Base-by-base conservation (phyloP, 805 yeast genomes). In the Ogataea corticis region DNA sequence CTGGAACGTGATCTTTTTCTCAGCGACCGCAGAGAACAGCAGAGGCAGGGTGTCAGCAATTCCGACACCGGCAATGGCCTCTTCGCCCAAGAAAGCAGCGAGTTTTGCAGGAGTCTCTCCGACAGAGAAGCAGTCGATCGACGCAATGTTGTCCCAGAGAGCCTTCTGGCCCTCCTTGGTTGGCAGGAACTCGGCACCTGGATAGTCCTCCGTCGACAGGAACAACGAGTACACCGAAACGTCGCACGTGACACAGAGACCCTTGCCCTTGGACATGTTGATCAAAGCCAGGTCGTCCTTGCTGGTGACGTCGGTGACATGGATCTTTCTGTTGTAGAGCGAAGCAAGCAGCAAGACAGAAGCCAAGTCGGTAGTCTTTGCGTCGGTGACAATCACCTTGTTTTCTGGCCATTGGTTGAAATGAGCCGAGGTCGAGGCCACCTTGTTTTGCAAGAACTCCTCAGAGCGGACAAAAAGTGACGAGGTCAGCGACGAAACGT, bases 351-450 rank as follows among this genome's bases (percentile, higher is more conserved):
- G 77, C 64, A 92, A 72, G 36, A 91, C 85, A 3, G 96, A 87
- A n/a, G 98, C 98, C 61, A 92, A 75, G 60, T 89, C 92, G 32
- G 97, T 87, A 19, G 92, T 83, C 65, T 80, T 83, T 40, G 98
- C 97, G 68, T 92, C 97, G 33, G 97, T 89, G 52, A 91, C 77
- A 49, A 92, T 85, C 48, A 94, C 92, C 71, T 89, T 90, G 58
- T 68, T 68, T 41, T 76, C 73, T 42, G 96, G 96, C 97, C 97
- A 91, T 29, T 80, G 71, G 51, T 83, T 81, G 59, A 90, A 82
- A 57, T 87, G 95, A 25, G 85, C 75, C 21, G 96, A 80, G 35
- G 89, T 84, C 28, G 85, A 76, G n/a, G 91, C 76, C 36, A 91
- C 87, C 59, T 83, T 84, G 57, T 79, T 75, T 59, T 77, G 76